phyloP scores from a whole-genome alignment of 805 yeast genomes.

The Wilhelminamyces savonicus region DNA sequence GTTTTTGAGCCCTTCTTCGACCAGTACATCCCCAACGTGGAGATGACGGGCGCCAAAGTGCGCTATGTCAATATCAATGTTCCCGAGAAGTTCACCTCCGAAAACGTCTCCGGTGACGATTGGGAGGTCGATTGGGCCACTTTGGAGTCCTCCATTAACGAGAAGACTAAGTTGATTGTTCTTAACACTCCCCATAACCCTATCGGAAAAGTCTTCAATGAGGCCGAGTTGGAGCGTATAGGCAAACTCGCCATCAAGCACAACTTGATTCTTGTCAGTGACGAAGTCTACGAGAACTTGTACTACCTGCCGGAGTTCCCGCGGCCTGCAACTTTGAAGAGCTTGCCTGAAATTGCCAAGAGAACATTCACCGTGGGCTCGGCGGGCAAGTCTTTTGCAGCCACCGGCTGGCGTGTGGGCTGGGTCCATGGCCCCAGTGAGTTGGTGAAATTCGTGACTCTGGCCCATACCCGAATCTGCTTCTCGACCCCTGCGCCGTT shows the following conservation, averaged over 20 bases:
- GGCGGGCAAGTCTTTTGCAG: conserved; percentile 98
- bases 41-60: conserved; percentile 88
- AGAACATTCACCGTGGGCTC: conserved; percentile 90
- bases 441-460: conserved; percentile 69
- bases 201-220: conserved; percentile 81
- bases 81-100: conserved; percentile 60
- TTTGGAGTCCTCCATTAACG: conserved; percentile 62
- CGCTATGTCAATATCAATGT: conserved; percentile 83
- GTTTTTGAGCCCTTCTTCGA: conserved; percentile 97
- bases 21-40: conserved; percentile 91
- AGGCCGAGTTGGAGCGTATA: conserved; percentile 64
- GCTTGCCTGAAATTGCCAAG: conserved; percentile 63
- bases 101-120: conserved; percentile 71
- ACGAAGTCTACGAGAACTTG: conserved; percentile 92
- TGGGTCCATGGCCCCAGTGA: conserved; percentile 90
- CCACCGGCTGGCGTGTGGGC: conserved; percentile 98
- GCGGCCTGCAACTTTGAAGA: conserved; percentile 71
- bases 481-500: conserved; percentile 87
- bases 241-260: conserved; percentile 83
- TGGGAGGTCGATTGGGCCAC: conserved; percentile 83
- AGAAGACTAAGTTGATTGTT: conserved; percentile 78
- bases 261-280: conserved; percentile 77
- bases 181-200: conserved; percentile 96
- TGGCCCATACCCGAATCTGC: conserved; percentile 93
- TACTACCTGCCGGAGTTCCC: conserved; percentile 66